Percentiles rank a stretch among this genome's conserved stretches.
phyloP scores from a whole-genome alignment of 2,329 filamentous ascomycete genomes.

The Ophiostoma triangulosporum region DNA sequence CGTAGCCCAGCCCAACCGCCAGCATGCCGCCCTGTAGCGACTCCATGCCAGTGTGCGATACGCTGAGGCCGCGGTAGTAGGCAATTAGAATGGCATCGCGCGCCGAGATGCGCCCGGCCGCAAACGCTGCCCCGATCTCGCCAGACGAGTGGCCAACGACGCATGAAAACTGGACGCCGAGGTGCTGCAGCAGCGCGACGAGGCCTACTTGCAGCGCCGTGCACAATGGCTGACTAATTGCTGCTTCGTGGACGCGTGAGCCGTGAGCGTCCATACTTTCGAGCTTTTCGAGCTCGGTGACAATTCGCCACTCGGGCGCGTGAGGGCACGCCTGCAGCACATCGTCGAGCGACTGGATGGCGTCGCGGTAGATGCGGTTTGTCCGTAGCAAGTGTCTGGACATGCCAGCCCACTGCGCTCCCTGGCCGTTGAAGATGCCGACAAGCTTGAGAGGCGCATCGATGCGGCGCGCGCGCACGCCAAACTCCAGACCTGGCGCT shows the following conservation, averaged over 20 bases:
- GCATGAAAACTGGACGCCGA: constrained; percentile 15
- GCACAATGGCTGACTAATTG: constrained; percentile 18
- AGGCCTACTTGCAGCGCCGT: constrained; percentile 21
- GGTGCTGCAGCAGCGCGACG: constrained; percentile 18
- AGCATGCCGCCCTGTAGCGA: constrained; percentile 24
- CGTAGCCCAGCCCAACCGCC: constrained; percentile 27
- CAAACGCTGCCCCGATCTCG: constrained; percentile 23
- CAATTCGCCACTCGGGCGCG: constrained; percentile 4
- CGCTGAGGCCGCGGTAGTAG: constrained; percentile 13
- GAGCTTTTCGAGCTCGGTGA: constrained; percentile 5
- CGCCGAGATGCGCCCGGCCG: constrained; percentile 14
- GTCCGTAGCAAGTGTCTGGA: constrained; percentile 7
- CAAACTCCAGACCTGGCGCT: neutral
- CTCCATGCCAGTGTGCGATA: constrained; percentile 5
- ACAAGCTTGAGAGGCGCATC: neutral
- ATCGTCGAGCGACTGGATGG: constrained; percentile 22
- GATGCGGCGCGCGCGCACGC: neutral
- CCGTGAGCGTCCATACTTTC: no score
- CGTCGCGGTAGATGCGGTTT: constrained; percentile 15
- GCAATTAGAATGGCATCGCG: constrained; percentile 15
- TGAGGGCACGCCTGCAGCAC: constrained; percentile 16
- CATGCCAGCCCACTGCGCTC: constrained; percentile 17
- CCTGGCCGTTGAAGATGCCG: constrained; percentile 11
- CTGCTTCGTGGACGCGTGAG: constrained; percentile 4
- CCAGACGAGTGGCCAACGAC: constrained; percentile 24